A percentile compares a stretch with the other conserved stretches of the same genome.
Evolutionary conservation across 2,329 filamentous ascomycete genomes (phyloP).

Genomic region (Aurifilum marmelostoma): DNA sequence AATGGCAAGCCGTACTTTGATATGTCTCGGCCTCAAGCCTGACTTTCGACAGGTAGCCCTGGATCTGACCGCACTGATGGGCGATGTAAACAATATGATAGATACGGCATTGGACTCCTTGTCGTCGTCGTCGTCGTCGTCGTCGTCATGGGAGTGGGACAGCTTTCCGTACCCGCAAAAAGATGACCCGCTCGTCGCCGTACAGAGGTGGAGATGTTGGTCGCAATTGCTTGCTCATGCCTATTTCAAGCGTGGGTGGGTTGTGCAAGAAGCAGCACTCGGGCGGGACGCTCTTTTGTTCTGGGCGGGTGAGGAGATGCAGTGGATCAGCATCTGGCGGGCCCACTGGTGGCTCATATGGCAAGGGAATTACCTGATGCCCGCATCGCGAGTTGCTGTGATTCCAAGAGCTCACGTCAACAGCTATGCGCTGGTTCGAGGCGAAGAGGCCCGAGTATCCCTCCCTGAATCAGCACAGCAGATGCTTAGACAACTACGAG

Average conservation of each 20-base stretch:
- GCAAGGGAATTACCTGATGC: neutral
- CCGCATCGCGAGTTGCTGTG: neutral
- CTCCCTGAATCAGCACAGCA: too few relatives aligned
- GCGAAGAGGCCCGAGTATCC: neutral
- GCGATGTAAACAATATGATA: slow-evolving; percentile 7
- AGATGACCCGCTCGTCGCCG: neutral
- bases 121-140: neutral
- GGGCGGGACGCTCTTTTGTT: slow-evolving; percentile 1
- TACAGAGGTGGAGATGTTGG: neutral
- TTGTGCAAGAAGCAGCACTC: slow-evolving; percentile 21
- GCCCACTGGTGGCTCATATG: fast-evolving
- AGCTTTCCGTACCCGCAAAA: slow-evolving; percentile 9
- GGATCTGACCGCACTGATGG: neutral
- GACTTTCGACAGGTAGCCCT: neutral
- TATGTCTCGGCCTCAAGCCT: neutral
- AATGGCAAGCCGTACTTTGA: neutral
- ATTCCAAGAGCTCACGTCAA: neutral
- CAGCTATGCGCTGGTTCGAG: neutral
- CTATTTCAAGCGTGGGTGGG: slow-evolving; percentile 14
- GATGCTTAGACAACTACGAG: too few relatives aligned
- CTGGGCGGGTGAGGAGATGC: slow-evolving; percentile 12
- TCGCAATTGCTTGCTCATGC: neutral
- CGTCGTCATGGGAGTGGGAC: slow-evolving; percentile 1
- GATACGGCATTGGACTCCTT: neutral
- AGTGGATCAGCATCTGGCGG: neutral